Percentiles rank a stretch among this genome's conserved stretches.
Conservation (phyloP, 2,329 filamentous ascomycete species). For the Monosporascus ibericus region DNA sequence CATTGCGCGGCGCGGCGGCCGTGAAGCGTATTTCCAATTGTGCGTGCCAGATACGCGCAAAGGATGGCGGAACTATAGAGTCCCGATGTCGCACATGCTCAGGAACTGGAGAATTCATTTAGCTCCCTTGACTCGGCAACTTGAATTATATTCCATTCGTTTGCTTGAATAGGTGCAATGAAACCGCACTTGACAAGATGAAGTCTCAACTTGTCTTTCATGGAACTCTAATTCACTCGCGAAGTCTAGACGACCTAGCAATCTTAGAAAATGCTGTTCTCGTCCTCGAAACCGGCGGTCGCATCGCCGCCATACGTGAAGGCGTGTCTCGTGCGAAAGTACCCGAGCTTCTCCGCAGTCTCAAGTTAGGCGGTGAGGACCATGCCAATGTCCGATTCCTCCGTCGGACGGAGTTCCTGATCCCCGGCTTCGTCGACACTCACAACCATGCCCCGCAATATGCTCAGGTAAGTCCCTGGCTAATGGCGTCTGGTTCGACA, state of each 20-base stretch:
- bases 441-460: constrained; percentile 62
- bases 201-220: constrained; percentile 25
- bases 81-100: not conserved
- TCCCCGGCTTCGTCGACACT: constrained; percentile 59
- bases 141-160: not conserved
- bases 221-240: constrained; percentile 37
- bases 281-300: constrained; percentile 19
- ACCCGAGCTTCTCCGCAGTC: constrained; percentile 5
- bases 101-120: not conserved
- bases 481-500: constrained; percentile 21
- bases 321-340: constrained; percentile 10
- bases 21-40: not conserved
- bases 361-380: constrained; percentile 4
- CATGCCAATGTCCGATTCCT: constrained; percentile 25
- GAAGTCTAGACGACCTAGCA: constrained; percentile 23
- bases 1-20: not conserved
- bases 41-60: not conserved
- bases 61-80: not conserved
- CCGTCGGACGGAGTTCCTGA: constrained; percentile 41
- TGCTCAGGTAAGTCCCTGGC: constrained; percentile 26
- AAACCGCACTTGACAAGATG: constrained; percentile 1
- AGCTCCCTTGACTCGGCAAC: too few relatives aligned
- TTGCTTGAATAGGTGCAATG: too few relatives aligned
- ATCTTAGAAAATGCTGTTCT: constrained; percentile 34
- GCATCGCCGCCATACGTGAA: constrained; percentile 19